phyloP scores from a whole-genome alignment of 192 early-diverging fungal species.

The Podila minutissima region DNA sequence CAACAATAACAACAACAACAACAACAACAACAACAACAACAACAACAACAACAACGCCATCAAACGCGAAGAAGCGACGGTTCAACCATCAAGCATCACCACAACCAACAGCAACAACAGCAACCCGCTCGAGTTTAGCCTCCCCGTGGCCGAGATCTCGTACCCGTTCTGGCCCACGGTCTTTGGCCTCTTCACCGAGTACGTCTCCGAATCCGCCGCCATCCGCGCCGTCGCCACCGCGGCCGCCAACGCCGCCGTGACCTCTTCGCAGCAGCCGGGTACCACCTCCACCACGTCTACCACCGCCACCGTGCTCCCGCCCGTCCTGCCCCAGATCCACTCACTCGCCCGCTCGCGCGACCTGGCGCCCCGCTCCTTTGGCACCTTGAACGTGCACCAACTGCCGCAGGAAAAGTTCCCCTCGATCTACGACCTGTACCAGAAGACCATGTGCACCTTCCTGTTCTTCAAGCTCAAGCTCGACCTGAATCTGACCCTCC shows the following conservation, averaged over 20 bases:
- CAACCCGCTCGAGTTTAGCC: slow-evolving; percentile 20
- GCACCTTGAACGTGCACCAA: slow-evolving; percentile 39
- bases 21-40: no score
- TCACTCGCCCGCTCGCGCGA: slow-evolving; percentile 29
- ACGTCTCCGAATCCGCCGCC: slow-evolving; percentile 19
- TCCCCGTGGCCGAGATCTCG: slow-evolving; percentile 18
- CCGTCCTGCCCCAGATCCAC: slow-evolving; percentile 27
- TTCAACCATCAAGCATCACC: background rate
- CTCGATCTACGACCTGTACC: slow-evolving; percentile 38
- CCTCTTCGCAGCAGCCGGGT: background rate
- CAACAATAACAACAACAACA: no score
- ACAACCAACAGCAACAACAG: slow-evolving; percentile 5
- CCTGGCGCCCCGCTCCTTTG: slow-evolving; percentile 40
- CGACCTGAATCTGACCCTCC: slow-evolving; percentile 53
- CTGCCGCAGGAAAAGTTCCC: slow-evolving; percentile 49
- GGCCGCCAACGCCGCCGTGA: background rate
- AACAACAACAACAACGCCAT: no score
- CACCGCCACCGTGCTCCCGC: background rate
- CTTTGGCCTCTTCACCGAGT: slow-evolving; percentile 48
- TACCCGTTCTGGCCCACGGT: slow-evolving; percentile 49
- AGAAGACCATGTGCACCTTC: slow-evolving; percentile 51
- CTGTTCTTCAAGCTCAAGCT: slow-evolving; percentile 58
- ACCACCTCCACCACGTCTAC: background rate
- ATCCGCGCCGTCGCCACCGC: slow-evolving; percentile 2
- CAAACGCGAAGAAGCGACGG: background rate